A percentile compares a stretch with the other conserved stretches of the same genome.
These are phyloP conservation scores for Penicillium bovifimosum DNA, from an alignment of 495 filamentous ascomycete genomes.

Conservation along the genomic window DNA sequence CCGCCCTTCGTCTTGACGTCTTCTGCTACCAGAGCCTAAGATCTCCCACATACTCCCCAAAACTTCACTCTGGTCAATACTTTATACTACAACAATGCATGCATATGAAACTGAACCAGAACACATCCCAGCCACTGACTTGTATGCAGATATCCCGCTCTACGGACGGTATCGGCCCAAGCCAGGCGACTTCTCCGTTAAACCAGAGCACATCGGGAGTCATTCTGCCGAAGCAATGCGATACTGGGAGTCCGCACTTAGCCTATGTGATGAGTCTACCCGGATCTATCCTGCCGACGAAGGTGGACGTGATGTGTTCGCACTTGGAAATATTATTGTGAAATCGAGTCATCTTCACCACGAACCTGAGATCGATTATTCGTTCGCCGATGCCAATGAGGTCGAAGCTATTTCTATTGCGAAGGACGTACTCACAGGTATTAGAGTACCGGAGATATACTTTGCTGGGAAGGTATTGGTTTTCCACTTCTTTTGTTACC, in stretches of 20 bases:
- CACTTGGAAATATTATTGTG: constrained; percentile 42
- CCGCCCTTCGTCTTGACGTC: no score
- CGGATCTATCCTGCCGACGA: constrained; percentile 33
- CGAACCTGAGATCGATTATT: constrained; percentile 25
- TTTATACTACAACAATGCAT: constrained; percentile 10
- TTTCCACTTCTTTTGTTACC: no score
- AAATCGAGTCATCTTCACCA: constrained; percentile 41
- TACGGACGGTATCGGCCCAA: constrained; percentile 34
- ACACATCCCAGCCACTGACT: constrained; percentile 28
- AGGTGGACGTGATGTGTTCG: constrained; percentile 40
- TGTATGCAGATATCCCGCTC: constrained; percentile 32
- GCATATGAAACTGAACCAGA: constrained; percentile 34
- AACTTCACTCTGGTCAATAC: no score
- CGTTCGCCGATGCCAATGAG: constrained; percentile 41
- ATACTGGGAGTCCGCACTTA: constrained; percentile 37
- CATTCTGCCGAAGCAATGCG: constrained; percentile 23
- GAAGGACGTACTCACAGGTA: constrained; percentile 18
- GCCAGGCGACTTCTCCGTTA: constrained; percentile 28
- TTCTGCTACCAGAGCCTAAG: no score
- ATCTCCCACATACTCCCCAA: no score
- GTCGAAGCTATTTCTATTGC: constrained; percentile 31
- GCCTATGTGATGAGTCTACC: constrained; percentile 23
- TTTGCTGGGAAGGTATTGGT: constrained; percentile 36
- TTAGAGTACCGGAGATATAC: constrained; percentile 39
- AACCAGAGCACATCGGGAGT: constrained; percentile 30